These are phyloP conservation scores for Blastocladiella britannica DNA, from an alignment of 192 early-diverging fungal species.

Conservation along the genomic window DNA sequence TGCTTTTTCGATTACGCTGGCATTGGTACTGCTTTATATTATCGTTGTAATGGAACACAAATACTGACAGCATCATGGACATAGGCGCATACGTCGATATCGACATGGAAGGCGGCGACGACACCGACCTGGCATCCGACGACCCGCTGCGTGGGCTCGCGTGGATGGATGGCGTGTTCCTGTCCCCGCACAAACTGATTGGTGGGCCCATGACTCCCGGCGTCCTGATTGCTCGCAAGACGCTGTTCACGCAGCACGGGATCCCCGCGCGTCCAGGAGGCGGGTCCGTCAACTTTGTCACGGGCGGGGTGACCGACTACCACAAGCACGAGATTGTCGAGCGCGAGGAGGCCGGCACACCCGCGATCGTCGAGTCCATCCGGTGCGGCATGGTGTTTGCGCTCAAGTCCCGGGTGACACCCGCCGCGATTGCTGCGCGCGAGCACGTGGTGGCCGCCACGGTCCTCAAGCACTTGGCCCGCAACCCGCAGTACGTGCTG, in stretches of 20 bases:
- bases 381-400: constrained; percentile 7
- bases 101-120: constrained; percentile 4
- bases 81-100: not conserved
- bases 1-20: constrained; percentile 19
- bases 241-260: constrained; percentile 4
- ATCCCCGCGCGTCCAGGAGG: constrained; percentile 16
- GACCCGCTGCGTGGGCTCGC: constrained; percentile 6
- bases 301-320: constrained; percentile 9
- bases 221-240: constrained; percentile 14
- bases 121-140: not conserved
- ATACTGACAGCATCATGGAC: too few species aligned
- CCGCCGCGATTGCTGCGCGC: not conserved
- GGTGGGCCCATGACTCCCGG: constrained; percentile 19
- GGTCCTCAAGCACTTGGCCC: not conserved
- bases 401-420: constrained; percentile 2
- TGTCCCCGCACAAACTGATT: constrained; percentile 23
- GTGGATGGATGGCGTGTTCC: constrained; percentile 16
- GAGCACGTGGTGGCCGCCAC: constrained; percentile 6
- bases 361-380: constrained; percentile 7
- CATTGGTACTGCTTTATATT: too few species aligned
- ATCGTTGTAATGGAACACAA: too few species aligned
- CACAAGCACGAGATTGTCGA: not conserved
- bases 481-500: not conserved
- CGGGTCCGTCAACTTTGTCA: constrained; percentile 18
- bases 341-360: constrained; percentile 10